Evolutionary conservation across 1,284 basidiomycete genomes (phyloP), one percentile per base, ranked within the genome.

Genomic region (Fomitopsis palustris): DNA sequence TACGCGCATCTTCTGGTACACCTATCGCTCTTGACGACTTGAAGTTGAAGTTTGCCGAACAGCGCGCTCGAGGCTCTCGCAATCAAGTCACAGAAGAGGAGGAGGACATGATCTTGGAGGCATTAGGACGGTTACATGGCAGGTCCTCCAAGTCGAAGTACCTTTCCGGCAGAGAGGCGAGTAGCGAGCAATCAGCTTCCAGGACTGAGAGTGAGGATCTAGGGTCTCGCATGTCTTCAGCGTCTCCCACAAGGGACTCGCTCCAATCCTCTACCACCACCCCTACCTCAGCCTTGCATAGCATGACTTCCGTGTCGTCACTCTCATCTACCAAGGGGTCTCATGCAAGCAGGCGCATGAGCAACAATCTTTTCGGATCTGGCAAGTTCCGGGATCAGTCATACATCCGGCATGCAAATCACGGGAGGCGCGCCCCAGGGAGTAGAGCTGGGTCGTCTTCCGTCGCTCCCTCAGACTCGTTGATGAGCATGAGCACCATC

Each of bases 341-440:
- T 27, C 66, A 71, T 37, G 80, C 81, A 39, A 75, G 77, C 60
- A 87, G 88, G 73, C 81, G 90, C 54, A 88, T 89, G 70, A 92
- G 89, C 76, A 92, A 92, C 70, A 92, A 92, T 67, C 75, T 93
- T 55, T 92, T 92, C 65, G 87, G 88, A 45, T 90, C 89, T n/a
- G 85, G 86, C 31, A 81, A 85, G 60, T 79, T 90, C 65, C 80
- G 86, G 57, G 90, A 93, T 70, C 84, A 90, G 68, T 78, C 78
- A 8, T 89, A 91, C 71, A 72, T 88, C 64, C 84, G 86, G 61
- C 81, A 78, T 65, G 77, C 81, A 38, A 63, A 69, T 23, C 69
- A 77, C 14, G 77, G 78, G 10, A 77, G 80, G 51, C 80, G 76
- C 51, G 71, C 71, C 57, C 75, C 73, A 27, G 82, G 78, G 64